These are phyloP conservation scores for Endothia cerciana DNA, from an alignment of 2,329 filamentous ascomycete species.

Conservation along the genomic window DNA sequence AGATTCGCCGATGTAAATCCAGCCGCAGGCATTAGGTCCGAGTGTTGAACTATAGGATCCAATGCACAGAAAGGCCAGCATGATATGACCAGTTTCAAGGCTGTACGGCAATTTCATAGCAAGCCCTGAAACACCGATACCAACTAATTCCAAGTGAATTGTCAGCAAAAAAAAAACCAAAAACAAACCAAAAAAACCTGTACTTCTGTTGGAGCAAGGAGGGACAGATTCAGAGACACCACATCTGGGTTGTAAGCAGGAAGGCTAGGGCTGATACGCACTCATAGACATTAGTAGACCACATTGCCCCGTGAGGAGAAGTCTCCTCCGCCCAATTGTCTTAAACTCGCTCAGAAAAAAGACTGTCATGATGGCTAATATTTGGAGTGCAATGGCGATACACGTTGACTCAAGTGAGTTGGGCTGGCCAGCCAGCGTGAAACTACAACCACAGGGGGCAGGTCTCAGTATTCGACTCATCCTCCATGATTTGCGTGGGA, in stretches of 20 bases:
- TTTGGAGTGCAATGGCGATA: conserved; percentile 10
- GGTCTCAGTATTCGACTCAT: neutral
- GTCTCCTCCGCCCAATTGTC: neutral
- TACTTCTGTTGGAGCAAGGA: neutral
- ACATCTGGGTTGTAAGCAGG: neutral
- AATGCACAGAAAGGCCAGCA: conserved; percentile 11
- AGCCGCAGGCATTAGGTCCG: conserved; percentile 9
- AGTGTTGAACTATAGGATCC: conserved; percentile 1
- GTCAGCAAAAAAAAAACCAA: no score
- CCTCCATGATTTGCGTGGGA: neutral
- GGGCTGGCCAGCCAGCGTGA: conserved; percentile 10
- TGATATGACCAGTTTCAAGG: conserved; percentile 3
- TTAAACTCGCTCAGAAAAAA: conserved; percentile 10
- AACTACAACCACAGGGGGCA: neutral
- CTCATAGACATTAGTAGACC: conserved; percentile 11
- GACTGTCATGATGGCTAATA: conserved; percentile 6
- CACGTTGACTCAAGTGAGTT: conserved; percentile 12
- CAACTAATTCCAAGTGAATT: neutral
- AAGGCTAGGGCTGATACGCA: neutral
- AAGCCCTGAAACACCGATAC: neutral
- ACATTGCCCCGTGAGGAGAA: neutral
- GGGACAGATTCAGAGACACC: neutral
- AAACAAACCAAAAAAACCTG: no score
- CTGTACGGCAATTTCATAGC: conserved; percentile 2
- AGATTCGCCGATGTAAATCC: conserved; percentile 12